Base-by-base conservation (phyloP, 2,329 filamentous ascomycete genomes). In the Tolypocladium album region DNA sequence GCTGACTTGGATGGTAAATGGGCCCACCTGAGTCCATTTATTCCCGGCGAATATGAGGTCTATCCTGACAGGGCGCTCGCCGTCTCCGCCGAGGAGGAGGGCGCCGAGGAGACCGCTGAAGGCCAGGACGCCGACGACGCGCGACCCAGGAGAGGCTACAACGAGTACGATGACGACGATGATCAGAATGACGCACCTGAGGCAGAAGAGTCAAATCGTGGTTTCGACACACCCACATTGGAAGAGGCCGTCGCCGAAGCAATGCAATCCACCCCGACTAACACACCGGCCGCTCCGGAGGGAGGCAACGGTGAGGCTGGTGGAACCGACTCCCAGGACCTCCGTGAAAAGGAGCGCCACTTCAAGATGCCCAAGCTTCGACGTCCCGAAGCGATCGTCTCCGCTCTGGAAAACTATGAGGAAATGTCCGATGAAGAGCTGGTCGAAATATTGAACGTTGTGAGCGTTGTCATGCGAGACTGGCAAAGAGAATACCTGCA, bases 401-500 rank as follows among this genome's bases (percentile, higher is more conserved):
- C 76, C 2, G 72, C 77, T 1, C 70, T 86, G 36, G 75, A 82
- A 59, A 75, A 82, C 60, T 74, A 75, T 64, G 79, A 83, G 62
- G 72, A 79, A 12, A 76, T 84, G 69, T 67, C 75, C 2, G 75
- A 73, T 0, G 71, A 71, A 5, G 78, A 82, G 20, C 69, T 85
- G 9, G 79, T 75, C 43, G 70, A 73, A 38, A 68, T 75, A 9
- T 65, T 82, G 5, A 74, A 78, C 12, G 74, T 76, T 36, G 71
- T 78, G 58, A 79, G 78, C 61, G 64, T 76, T 31, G 74, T 76
- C 3, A 66, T 86, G 57, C 68, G 73, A n/a, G 72, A 78, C 24
- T 84, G 79, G 75, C 80, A 86, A 64, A 68, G 75, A 1, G 83
- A 86, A 65, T 85, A 76, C 71, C 75, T 74, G n/a, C 71, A 75